A percentile compares a stretch with the other conserved stretches of the same genome.
These are phyloP conservation scores for Aphanomyces invadans DNA, from an alignment of 352 stramenopile genomes.

Conservation along the genomic window DNA sequence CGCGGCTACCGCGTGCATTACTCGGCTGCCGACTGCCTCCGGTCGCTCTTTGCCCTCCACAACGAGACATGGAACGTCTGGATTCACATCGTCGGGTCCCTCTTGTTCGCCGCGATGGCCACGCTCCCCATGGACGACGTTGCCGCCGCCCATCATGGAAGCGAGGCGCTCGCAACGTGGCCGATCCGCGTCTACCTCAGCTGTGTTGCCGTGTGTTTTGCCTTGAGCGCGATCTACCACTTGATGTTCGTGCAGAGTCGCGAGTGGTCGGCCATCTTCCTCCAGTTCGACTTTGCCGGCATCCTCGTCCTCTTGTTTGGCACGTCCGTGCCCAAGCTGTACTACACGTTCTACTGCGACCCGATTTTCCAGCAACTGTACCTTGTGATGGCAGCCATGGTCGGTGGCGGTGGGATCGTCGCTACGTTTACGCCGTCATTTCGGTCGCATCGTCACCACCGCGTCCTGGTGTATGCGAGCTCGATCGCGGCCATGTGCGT, in stretches of 20 bases:
- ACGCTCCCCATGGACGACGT: slow-evolving; percentile 55
- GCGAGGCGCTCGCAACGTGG: too few relatives aligned
- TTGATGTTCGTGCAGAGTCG: slow-evolving; percentile 78
- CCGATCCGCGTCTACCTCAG: slow-evolving; percentile 82
- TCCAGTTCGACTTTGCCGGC: slow-evolving; percentile 72
- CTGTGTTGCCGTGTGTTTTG: slow-evolving; percentile 73
- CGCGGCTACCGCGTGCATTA: slow-evolving; percentile 81
- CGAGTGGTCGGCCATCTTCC: slow-evolving; percentile 64
- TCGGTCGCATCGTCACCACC: neutral
- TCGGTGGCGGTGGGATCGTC: neutral
- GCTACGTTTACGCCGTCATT: neutral
- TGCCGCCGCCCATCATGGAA: slow-evolving; percentile 44
- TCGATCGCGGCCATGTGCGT: slow-evolving; percentile 30
- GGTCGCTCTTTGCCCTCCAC: slow-evolving; percentile 80
- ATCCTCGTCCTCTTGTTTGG: slow-evolving; percentile 83
- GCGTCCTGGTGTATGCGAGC: neutral
- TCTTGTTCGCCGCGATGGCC: slow-evolving; percentile 73
- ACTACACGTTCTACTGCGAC: slow-evolving; percentile 86
- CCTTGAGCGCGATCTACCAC: slow-evolving; percentile 75
- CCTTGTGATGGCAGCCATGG: neutral
- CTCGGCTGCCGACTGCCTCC: slow-evolving; percentile 62
- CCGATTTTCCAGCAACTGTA: slow-evolving; percentile 22
- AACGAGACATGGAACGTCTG: slow-evolving; percentile 87
- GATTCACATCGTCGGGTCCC: slow-evolving; percentile 79
- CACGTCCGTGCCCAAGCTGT: slow-evolving; percentile 82